These are phyloP conservation scores for Dactylonectria macrodidyma DNA, from an alignment of 2,329 filamentous ascomycete species.

Conservation along the genomic window DNA sequence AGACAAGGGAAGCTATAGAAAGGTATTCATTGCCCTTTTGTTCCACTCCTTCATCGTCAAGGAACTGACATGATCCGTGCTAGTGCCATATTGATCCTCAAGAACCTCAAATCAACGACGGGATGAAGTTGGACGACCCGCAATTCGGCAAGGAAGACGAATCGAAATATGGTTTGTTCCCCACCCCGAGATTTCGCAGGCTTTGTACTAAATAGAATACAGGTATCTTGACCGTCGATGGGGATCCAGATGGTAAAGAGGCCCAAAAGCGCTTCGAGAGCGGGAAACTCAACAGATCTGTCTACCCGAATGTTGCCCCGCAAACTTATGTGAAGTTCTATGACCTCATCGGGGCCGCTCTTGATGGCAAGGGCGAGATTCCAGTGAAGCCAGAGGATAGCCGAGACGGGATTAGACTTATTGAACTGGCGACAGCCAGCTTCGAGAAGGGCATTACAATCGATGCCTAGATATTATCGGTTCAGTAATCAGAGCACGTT, in stretches of 20 bases:
- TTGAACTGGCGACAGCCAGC: slow-evolving; percentile 5
- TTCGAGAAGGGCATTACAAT: background rate
- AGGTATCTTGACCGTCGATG: slow-evolving; percentile 2
- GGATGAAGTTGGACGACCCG: slow-evolving; percentile 13
- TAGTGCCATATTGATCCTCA: slow-evolving; percentile 12
- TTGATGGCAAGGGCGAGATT: background rate
- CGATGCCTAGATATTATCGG: background rate
- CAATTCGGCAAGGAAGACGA: slow-evolving; percentile 11
- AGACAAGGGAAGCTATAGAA: slow-evolving; percentile 5
- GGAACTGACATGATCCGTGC: background rate
- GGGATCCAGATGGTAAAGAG: background rate
- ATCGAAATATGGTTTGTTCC: background rate
- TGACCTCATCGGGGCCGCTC: background rate
- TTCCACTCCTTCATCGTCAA: no score
- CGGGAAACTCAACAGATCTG: background rate
- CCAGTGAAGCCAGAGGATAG: slow-evolving; percentile 9
- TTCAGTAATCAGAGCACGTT: background rate
- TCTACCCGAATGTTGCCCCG: background rate
- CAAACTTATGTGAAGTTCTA: slow-evolving; percentile 7
- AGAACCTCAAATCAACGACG: slow-evolving; percentile 11
- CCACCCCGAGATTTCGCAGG: background rate
- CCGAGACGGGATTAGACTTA: background rate
- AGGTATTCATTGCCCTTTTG: background rate
- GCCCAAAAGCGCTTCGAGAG: slow-evolving; percentile 1
- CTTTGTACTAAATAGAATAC: background rate